Evolutionary conservation across 2,329 filamentous ascomycete genomes (phyloP), one percentile per base, ranked within the genome.

Genomic region (Trichophyton verrucosum): DNA sequence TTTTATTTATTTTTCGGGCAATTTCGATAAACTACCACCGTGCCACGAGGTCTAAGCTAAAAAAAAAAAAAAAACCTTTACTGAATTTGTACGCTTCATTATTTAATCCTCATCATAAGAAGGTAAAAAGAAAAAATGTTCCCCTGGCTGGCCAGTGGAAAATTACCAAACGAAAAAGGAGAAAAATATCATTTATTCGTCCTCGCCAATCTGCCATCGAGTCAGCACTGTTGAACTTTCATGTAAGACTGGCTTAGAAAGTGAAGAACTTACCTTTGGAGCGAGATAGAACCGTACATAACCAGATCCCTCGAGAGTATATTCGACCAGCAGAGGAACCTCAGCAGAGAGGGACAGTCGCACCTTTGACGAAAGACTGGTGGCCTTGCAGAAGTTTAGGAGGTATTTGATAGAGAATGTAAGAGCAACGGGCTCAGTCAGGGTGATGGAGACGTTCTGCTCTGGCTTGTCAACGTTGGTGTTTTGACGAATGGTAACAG

Each of bases 351-450:
- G 82, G 78, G 88, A 95, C 68, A 99, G 86, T 78, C 88, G 94
- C 76, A 99, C 95, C 66, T 83, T 81, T 67, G 76, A 79, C 44
- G 91, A 92, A 64, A 99, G 81, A 59, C 85, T 86, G 65, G 90
- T 88, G 38, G 95, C 95, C 81, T 99, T 99, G 88, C 94, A 97
- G 81, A 99, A 99, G 83, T 97, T 97, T 82, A 95, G 89, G 2
- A 99, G 86, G 79, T 99, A 99, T 80, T 99, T 99, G 70, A 99
- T 87, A 38, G 94, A 97, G 80, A 99, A 99, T 57, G 92, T 97
- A 65, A 99, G 83, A 40, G 89, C 82, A 63, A 99, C 94, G 58
- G 94, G 90, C 79, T 99, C 95, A 44, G 85, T 87, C 64, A 99
- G 85, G 72, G 91, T 85, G 74, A 99, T 96, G 66, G 89, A 83